These are phyloP conservation scores for Trametes cubensis DNA, from an alignment of 768 basidiomycete genomes.

Conservation along the genomic window DNA sequence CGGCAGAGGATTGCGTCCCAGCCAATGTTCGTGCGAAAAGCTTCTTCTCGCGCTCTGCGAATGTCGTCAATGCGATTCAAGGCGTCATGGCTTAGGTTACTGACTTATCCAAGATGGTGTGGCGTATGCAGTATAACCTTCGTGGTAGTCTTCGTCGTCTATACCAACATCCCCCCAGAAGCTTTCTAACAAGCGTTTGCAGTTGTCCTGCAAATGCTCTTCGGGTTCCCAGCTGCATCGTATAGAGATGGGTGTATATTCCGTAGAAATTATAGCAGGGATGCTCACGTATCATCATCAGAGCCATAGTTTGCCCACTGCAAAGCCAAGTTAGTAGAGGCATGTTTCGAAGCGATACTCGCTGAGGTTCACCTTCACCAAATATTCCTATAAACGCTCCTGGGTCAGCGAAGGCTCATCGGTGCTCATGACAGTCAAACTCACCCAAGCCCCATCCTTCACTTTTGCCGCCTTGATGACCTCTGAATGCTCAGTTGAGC, in stretches of 20 bases:
- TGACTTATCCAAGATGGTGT: slow-evolving; percentile 61
- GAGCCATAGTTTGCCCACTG: slow-evolving; percentile 72
- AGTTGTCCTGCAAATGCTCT: slow-evolving; percentile 53
- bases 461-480: slow-evolving; percentile 64
- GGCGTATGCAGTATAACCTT: slow-evolving; percentile 50
- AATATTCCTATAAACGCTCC: slow-evolving; percentile 53
- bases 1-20: slow-evolving; percentile 9
- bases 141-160: slow-evolving; percentile 56
- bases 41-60: slow-evolving; percentile 43
- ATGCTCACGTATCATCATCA: slow-evolving; percentile 55
- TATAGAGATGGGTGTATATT: not conserved
- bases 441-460: slow-evolving; percentile 54
- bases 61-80: not conserved
- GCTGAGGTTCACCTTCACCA: slow-evolving; percentile 56
- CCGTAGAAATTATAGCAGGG: too few species aligned
- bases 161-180: slow-evolving; percentile 60
- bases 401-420: not conserved
- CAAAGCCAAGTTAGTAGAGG: too few species aligned
- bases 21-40: slow-evolving; percentile 37
- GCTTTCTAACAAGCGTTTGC: slow-evolving; percentile 58
- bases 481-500: slow-evolving; percentile 37
- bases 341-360: too few species aligned
- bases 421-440: slow-evolving; percentile 25
- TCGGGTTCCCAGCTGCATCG: slow-evolving; percentile 68
- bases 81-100: not conserved